Percentiles rank a stretch among this genome's conserved stretches.
These are phyloP conservation scores for Tetraselmis chui DNA, from an alignment of 139 green algal genomes.

Conservation along the genomic window DNA sequence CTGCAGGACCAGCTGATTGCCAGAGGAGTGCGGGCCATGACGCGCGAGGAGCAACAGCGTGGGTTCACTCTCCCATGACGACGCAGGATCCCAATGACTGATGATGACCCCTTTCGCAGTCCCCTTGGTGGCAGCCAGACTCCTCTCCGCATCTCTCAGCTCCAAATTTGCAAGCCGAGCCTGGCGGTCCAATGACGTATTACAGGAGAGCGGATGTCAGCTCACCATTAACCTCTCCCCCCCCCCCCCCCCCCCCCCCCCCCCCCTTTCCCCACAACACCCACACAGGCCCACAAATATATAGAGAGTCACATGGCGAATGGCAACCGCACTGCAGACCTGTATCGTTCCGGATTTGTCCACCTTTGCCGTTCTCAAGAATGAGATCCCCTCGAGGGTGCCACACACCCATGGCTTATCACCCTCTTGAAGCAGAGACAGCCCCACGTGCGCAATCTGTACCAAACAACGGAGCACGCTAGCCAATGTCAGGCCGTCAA, in stretches of 20 bases:
- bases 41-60: neutral
- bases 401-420: neutral
- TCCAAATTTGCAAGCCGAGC: no score
- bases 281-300: no score
- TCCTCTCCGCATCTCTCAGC: neutral
- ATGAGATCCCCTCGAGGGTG: neutral
- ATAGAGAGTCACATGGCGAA: no score
- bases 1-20: neutral
- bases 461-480: no score
- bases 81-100: neutral
- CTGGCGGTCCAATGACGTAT: no score
- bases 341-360: neutral
- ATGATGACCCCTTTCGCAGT: neutral
- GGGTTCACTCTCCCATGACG: neutral
- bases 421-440: neutral
- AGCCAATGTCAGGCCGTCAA: no score
- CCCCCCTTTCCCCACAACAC: no score
- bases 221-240: no score
- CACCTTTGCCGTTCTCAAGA: neutral
- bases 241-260: no score
- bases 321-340: no score
- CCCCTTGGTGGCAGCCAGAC: neutral
- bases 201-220: no score
- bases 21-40: neutral
- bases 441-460: neutral